These are phyloP conservation scores for Fusarium tjaetaba DNA, from an alignment of 2,329 filamentous ascomycete genomes.

Conservation along the genomic window DNA sequence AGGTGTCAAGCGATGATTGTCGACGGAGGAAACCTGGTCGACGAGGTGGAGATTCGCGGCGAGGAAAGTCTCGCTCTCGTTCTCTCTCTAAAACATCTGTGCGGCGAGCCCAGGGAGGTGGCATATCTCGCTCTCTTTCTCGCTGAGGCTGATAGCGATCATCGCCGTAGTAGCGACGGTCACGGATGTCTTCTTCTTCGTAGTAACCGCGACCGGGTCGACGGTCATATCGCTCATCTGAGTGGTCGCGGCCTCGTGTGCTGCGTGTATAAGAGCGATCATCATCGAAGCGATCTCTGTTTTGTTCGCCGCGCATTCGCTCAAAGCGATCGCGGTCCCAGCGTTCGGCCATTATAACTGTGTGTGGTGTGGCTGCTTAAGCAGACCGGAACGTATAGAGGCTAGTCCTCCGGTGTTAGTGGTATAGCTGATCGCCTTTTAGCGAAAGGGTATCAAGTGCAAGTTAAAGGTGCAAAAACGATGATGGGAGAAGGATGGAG, in stretches of 20 bases:
- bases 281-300: conserved; percentile 65
- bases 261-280: conserved; percentile 57
- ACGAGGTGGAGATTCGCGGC: conserved; percentile 62
- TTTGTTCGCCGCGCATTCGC: conserved; percentile 52
- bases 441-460: conserved; percentile 17
- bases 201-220: conserved; percentile 53
- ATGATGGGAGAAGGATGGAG: conserved; percentile 11
- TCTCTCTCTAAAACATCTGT: conserved; percentile 65
- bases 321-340: conserved; percentile 67
- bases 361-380: conserved; percentile 7
- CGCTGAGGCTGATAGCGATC: conserved; percentile 52
- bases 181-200: conserved; percentile 61
- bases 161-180: conserved; percentile 67
- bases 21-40: conserved; percentile 77
- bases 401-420: conserved; percentile 15
- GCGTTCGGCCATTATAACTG: conserved; percentile 48
- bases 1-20: conserved; percentile 91
- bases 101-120: conserved; percentile 61
- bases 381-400: conserved; percentile 20
- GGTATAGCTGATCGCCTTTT: not conserved
- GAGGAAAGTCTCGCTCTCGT: conserved; percentile 61
- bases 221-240: conserved; percentile 59
- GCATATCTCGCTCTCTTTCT: conserved; percentile 46
- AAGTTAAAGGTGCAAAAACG: not conserved
- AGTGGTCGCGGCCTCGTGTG: conserved; percentile 56